Conservation (phyloP, 1,284 basidiomycete genomes). For the Irpex sp. region DNA sequence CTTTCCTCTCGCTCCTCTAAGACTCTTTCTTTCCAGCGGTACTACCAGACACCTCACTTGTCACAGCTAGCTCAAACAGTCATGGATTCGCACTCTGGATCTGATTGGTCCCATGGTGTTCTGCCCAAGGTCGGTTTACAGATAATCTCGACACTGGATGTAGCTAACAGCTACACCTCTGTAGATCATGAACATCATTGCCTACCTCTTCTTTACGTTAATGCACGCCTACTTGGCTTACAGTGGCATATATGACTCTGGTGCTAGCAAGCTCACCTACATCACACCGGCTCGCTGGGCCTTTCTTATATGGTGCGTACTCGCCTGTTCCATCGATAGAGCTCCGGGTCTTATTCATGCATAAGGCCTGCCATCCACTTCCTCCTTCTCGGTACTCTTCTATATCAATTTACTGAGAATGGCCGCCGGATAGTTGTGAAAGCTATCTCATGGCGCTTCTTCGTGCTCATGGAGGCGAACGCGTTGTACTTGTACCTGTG, state of each 20-base stretch:
- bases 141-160: too few species aligned
- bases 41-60: too few species aligned
- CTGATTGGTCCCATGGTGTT: background rate
- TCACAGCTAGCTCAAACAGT: too few species aligned
- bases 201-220: background rate
- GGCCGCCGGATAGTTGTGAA: conserved; percentile 84
- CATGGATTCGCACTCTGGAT: background rate
- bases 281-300: conserved; percentile 88
- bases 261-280: conserved; percentile 76
- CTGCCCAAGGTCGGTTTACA: background rate
- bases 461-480: conserved; percentile 81
- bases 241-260: conserved; percentile 61
- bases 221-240: conserved; percentile 14
- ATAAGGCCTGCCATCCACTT: conserved; percentile 79
- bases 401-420: conserved; percentile 83
- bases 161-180: background rate
- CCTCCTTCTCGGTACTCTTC: conserved; percentile 81
- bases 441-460: conserved; percentile 86
- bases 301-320: conserved; percentile 72
- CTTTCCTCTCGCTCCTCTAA: too few species aligned
- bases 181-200: background rate
- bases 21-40: too few species aligned
- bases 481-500: conserved; percentile 83
- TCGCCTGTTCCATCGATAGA: background rate
- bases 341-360: background rate